Evolutionary conservation across 2,329 filamentous ascomycete genomes (phyloP).

Genomic region (Arthrobotrys sinensis): DNA sequence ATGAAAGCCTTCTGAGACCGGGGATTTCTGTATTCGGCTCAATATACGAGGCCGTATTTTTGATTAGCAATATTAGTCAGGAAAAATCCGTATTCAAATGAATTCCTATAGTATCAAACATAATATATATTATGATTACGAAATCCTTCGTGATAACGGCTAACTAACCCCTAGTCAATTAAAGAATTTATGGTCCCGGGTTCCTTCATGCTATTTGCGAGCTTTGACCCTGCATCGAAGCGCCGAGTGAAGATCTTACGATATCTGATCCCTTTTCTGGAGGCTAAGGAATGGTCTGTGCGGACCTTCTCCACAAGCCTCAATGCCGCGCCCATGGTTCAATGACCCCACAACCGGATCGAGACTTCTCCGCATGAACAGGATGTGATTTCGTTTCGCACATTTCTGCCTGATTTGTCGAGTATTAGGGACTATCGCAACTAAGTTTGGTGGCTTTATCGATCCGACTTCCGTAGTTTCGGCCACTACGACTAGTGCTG

Average conservation of each 20-base stretch:
- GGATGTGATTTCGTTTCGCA: slow-evolving; percentile 10
- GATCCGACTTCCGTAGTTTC: slow-evolving; percentile 27
- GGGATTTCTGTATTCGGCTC: slow-evolving; percentile 13
- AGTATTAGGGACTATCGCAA: slow-evolving; percentile 14
- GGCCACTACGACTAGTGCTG: slow-evolving; percentile 9
- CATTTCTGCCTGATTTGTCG: slow-evolving; percentile 26
- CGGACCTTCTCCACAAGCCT: slow-evolving; percentile 35
- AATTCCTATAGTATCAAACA: slow-evolving; percentile 15
- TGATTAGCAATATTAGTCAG: slow-evolving; percentile 31
- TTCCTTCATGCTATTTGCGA: slow-evolving; percentile 9
- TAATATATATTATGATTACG: slow-evolving; percentile 34
- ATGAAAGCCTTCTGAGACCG: slow-evolving; percentile 1
- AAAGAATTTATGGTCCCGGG: slow-evolving; percentile 15
- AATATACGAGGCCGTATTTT: slow-evolving; percentile 12
- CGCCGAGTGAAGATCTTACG: slow-evolving; percentile 44
- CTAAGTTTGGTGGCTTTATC: slow-evolving; percentile 11
- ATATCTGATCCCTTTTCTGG: slow-evolving; percentile 40
- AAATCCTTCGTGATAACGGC: slow-evolving; percentile 20
- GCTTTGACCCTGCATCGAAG: slow-evolving; percentile 32
- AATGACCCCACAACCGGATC: slow-evolving; percentile 41
- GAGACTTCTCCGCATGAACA: slow-evolving; percentile 28
- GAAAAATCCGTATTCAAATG: slow-evolving; percentile 6
- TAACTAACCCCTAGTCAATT: slow-evolving; percentile 23
- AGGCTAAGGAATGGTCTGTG: slow-evolving; percentile 46
- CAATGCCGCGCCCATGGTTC: slow-evolving; percentile 45